These are phyloP conservation scores for Botryotinia narcissicola DNA, from an alignment of 2,329 filamentous ascomycete genomes.

Conservation along the genomic window DNA sequence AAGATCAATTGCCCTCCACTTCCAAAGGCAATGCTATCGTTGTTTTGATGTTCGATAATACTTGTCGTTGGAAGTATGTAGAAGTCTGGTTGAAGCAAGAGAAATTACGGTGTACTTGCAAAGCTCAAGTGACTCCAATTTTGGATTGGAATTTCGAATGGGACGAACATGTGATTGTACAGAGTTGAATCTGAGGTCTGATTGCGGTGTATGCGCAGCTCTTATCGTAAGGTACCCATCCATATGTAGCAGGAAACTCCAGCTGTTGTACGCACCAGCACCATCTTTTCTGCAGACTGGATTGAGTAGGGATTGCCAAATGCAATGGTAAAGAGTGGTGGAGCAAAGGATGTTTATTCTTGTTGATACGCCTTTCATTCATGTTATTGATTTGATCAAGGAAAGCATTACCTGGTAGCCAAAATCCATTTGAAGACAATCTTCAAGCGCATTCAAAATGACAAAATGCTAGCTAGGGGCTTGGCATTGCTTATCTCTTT, in stretches of 20 bases:
- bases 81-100: neutral
- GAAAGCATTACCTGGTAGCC: neutral
- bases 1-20: neutral
- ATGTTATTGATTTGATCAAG: neutral
- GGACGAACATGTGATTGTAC: neutral
- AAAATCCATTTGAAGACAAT: neutral
- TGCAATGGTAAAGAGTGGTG: neutral
- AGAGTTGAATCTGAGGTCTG: neutral
- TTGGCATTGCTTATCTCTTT: conserved; percentile 1
- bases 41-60: neutral
- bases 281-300: neutral
- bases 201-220: conserved; percentile 7
- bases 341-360: neutral
- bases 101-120: neutral
- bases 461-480: neutral
- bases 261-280: neutral
- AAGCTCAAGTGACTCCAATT: neutral
- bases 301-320: neutral
- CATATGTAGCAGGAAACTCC: conserved; percentile 8
- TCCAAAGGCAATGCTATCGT: neutral
- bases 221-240: conserved; percentile 10
- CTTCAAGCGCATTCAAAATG: neutral
- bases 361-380: neutral
- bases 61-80: neutral
- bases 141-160: neutral